Percentiles rank a stretch among this genome's conserved stretches.
Conservation (phyloP, 73 alveolate genomes). For the Breviolum minutum region DNA sequence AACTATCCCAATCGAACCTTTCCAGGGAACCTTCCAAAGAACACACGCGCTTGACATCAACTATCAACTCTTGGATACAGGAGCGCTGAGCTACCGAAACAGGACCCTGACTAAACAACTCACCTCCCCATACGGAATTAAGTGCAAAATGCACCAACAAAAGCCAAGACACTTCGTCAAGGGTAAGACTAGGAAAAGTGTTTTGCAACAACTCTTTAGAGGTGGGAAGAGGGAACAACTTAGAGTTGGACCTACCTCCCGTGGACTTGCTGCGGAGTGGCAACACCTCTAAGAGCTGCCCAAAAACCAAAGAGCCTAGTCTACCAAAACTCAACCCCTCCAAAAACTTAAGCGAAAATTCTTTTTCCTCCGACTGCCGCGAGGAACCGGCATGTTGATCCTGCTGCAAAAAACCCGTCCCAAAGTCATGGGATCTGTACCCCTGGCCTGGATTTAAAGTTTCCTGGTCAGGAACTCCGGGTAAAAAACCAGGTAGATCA, state of each 20-base stretch:
- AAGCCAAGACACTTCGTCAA: background rate
- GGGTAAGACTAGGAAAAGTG: background rate
- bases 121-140: background rate
- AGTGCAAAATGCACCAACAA: background rate
- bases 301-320: background rate
- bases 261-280: constrained; percentile 30
- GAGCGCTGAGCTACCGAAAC: no score
- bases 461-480: background rate
- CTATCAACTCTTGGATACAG: background rate
- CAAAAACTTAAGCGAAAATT: background rate
- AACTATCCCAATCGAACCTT: background rate
- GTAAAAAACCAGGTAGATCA: background rate
- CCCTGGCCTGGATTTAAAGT: background rate
- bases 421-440: background rate
- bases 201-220: background rate
- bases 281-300: background rate
- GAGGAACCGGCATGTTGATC: background rate
- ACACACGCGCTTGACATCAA: no score
- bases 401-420: background rate
- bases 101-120: background rate
- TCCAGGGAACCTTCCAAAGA: no score
- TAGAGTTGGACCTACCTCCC: background rate
- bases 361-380: background rate
- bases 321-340: background rate
- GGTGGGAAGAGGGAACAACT: background rate